These are phyloP conservation scores for Oryza glaberrima DNA, from an alignment of 176 grass and related monocot species.

Conservation along the genomic window DNA sequence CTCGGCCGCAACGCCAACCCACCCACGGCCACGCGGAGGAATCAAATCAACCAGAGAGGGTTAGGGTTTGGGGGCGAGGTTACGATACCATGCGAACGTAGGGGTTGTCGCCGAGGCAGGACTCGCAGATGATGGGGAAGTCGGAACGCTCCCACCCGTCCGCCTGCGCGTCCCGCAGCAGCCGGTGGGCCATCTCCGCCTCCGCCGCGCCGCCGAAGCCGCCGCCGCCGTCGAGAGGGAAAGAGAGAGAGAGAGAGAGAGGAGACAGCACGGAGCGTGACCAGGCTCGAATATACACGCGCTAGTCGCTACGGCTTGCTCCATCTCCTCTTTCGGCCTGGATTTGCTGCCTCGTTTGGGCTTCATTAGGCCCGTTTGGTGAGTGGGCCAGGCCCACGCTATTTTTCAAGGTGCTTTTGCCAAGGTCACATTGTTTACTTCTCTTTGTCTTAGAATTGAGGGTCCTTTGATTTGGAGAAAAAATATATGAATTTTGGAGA, in stretches of 20 bases:
- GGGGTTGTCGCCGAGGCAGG: slow-evolving; percentile 97
- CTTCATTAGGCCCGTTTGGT: no score
- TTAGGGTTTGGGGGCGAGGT: slow-evolving; percentile 48
- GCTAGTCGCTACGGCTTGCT: no score
- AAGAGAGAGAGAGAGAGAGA: no score
- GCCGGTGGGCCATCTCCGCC: slow-evolving; percentile 81
- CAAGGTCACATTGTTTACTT: no score
- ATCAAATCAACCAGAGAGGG: slow-evolving; percentile 7
- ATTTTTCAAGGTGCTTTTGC: no score
- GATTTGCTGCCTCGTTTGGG: no score
- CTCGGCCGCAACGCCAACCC: background rate
- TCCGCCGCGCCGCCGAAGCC: background rate
- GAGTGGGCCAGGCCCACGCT: no score
- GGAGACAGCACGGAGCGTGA: background rate
- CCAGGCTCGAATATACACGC: no score
- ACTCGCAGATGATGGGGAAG: slow-evolving; percentile 98
- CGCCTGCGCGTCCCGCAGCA: slow-evolving; percentile 91
- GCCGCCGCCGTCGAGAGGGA: slow-evolving; percentile 20
- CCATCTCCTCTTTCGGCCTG: no score
- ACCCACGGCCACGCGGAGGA: background rate
- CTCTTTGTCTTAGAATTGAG: no score
- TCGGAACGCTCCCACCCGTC: slow-evolving; percentile 97
- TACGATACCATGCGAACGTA: slow-evolving; percentile 87
- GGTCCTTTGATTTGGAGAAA: no score
- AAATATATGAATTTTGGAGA: no score